phyloP scores from a whole-genome alignment of 2,329 filamentous ascomycete genomes.

The Aspergillus oerlinghausenensis region DNA sequence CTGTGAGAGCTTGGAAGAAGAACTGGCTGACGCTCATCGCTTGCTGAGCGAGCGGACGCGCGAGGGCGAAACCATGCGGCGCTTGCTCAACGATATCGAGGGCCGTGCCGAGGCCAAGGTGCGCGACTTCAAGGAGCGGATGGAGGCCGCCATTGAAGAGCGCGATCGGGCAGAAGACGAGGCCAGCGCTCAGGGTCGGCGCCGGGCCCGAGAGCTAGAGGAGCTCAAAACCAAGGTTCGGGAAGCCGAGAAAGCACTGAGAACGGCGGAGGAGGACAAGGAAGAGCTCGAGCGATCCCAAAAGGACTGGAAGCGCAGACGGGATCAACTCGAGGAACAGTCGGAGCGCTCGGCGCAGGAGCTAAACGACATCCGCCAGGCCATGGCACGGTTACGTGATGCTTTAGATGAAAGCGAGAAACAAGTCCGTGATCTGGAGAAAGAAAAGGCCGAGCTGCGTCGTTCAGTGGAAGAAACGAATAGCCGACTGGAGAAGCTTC shows the following conservation, averaged over 20 bases:
- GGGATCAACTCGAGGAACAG: constrained; percentile 69
- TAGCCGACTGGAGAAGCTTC: constrained; percentile 71
- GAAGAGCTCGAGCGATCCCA: constrained; percentile 72
- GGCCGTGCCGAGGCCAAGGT: constrained; percentile 74
- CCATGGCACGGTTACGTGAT: constrained; percentile 72
- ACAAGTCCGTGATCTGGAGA: constrained; percentile 77
- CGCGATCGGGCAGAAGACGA: constrained; percentile 91
- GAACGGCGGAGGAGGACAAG: constrained; percentile 66
- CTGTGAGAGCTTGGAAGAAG: constrained; percentile 84
- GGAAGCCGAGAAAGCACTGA: constrained; percentile 74
- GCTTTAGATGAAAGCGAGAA: constrained; percentile 83
- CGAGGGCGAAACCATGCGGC: constrained; percentile 91
- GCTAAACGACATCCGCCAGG: constrained; percentile 66
- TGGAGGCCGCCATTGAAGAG: constrained; percentile 91
- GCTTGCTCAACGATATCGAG: constrained; percentile 81
- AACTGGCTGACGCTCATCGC: constrained; percentile 81
- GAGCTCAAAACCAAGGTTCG: constrained; percentile 74
- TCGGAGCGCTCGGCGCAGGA: constrained; percentile 68
- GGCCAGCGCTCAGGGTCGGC: constrained; percentile 69
- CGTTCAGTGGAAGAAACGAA: constrained; percentile 74
- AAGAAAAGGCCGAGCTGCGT: constrained; percentile 71
- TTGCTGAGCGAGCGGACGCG: constrained; percentile 82
- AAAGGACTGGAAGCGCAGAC: constrained; percentile 67
- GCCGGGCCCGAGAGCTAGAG: constrained; percentile 76
- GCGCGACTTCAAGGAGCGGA: constrained; percentile 79